phyloP scores from a whole-genome alignment of 1,284 basidiomycete genomes.

The Porodaedalea pini region DNA sequence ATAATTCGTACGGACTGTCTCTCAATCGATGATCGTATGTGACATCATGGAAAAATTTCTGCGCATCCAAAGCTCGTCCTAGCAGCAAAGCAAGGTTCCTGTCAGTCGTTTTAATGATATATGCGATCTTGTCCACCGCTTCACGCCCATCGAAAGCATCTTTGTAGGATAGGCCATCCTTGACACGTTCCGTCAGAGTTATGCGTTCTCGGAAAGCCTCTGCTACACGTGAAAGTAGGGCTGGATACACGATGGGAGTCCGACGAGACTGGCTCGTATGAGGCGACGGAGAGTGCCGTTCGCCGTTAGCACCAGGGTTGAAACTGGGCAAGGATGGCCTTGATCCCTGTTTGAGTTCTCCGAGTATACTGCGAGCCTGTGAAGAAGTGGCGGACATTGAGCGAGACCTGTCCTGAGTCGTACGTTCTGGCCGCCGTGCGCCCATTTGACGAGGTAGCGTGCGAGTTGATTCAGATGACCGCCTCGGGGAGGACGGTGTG shows the following conservation, averaged over 20 bases:
- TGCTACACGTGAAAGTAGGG: conserved; percentile 90
- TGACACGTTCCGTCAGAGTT: conserved; percentile 73
- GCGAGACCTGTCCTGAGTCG: conserved; percentile 63
- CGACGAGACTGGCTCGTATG: conserved; percentile 37
- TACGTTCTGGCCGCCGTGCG: conserved; percentile 54
- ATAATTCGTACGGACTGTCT: conserved; percentile 87
- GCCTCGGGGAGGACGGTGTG: conserved; percentile 32
- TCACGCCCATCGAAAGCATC: conserved; percentile 96
- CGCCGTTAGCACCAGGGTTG: conserved; percentile 47
- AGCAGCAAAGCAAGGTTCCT: conserved; percentile 92
- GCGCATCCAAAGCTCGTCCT: conserved; percentile 92
- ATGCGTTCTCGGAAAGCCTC: conserved; percentile 89
- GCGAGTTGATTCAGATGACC: conserved; percentile 54
- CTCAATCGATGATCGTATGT: conserved; percentile 96
- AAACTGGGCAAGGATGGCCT: conserved; percentile 38
- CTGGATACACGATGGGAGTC: conserved; percentile 88
- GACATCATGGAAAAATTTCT: conserved; percentile 99
- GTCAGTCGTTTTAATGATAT: conserved; percentile 98
- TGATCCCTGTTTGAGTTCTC: conserved; percentile 31
- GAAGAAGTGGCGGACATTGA: conserved; percentile 62
- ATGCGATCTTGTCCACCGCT: conserved; percentile 93
- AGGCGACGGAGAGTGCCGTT: conserved; percentile 28
- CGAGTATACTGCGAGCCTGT: conserved; percentile 32
- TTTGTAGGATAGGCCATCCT: conserved; percentile 95
- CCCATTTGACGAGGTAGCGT: conserved; percentile 41